Conservation (phyloP, 2,329 filamentous ascomycete genomes). For the Paraphaeosphaeria minitans region DNA sequence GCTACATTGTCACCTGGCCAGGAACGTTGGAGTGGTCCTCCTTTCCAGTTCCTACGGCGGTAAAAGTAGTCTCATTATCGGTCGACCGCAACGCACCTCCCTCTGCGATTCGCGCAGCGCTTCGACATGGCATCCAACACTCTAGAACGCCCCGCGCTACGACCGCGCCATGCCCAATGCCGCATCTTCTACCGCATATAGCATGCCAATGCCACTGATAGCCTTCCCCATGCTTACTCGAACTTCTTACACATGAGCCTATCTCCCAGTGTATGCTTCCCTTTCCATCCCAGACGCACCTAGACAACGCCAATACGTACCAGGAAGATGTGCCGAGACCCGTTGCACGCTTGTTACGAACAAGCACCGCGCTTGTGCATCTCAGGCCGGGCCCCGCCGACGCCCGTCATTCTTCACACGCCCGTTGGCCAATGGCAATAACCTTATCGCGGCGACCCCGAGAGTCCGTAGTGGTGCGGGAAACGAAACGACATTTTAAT, state of each 20-base stretch:
- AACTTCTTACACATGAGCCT: too few relatives aligned
- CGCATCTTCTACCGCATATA: not conserved
- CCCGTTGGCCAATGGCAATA: not conserved
- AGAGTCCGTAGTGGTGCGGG: not conserved
- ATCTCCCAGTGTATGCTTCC: not conserved
- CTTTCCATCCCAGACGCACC: not conserved
- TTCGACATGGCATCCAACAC: not conserved
- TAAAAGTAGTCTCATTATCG: too few relatives aligned
- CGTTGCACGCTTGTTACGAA: not conserved
- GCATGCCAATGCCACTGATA: too few relatives aligned
- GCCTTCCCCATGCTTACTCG: too few relatives aligned
- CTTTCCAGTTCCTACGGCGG: too few relatives aligned
- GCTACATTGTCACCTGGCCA: too few relatives aligned
- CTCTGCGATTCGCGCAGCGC: not conserved
- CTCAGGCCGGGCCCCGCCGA: conserved; percentile 1
- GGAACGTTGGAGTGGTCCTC: too few relatives aligned
- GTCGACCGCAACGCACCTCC: not conserved
- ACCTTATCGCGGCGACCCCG: not conserved
- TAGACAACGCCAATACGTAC: not conserved
- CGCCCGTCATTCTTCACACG: not conserved
- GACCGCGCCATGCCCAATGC: not conserved
- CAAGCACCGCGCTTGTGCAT: not conserved
- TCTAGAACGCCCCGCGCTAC: not conserved
- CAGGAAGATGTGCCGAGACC: not conserved
- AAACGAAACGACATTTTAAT: not conserved